phyloP scores from a whole-genome alignment of 176 grass and related monocot species.

The Hsuehochloa calcarea region DNA sequence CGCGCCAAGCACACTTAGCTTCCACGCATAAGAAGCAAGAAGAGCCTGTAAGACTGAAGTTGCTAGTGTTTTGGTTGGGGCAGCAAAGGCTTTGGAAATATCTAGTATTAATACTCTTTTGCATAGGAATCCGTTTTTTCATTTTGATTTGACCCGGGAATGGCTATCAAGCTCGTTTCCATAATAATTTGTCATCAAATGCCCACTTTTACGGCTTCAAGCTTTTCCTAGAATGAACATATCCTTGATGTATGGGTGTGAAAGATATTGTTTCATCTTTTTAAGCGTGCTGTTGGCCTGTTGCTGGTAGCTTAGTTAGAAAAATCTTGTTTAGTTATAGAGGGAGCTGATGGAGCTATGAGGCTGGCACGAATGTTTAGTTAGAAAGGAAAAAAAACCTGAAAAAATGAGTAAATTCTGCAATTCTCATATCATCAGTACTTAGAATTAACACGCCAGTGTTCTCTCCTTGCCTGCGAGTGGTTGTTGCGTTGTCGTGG shows the following conservation, averaged over 20 bases:
- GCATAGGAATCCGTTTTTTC: neutral
- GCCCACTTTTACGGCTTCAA: neutral
- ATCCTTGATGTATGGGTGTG: neutral
- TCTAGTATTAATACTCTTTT: neutral
- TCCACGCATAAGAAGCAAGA: neutral
- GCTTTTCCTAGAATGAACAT: neutral
- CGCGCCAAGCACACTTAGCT: neutral
- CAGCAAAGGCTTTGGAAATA: constrained; percentile 5
- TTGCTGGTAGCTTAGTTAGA: neutral
- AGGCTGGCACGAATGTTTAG: neutral
- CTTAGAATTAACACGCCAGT: neutral
- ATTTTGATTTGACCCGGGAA: neutral
- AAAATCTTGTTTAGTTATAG: too few species aligned
- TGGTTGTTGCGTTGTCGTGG: neutral
- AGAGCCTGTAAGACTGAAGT: neutral
- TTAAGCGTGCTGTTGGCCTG: neutral
- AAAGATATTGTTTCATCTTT: neutral
- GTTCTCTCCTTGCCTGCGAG: neutral
- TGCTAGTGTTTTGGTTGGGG: neutral
- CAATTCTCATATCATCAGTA: neutral
- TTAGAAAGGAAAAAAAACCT: neutral
- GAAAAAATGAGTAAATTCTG: neutral
- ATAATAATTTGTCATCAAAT: constrained; percentile 21
- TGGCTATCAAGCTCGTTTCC: neutral
- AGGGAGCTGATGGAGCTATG: neutral